phyloP scores from a whole-genome alignment of 352 stramenopile species.

The Vaucheria bursata region DNA sequence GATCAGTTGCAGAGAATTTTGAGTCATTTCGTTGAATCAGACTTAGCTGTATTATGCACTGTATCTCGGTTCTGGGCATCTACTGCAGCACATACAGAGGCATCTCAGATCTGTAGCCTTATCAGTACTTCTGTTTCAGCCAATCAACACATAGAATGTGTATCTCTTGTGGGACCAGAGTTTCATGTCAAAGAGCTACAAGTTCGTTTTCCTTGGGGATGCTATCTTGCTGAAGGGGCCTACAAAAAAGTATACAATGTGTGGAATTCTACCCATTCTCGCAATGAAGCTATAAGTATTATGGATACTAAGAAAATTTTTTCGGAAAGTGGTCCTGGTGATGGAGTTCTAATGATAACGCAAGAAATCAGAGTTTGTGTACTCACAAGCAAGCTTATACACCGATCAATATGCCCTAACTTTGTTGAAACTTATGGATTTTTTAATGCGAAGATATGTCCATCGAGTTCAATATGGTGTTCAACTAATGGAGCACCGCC shows the following conservation, averaged over 20 bases:
- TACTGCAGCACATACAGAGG: background rate
- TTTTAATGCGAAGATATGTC: conserved; percentile 10
- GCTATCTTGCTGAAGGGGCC: conserved; percentile 28
- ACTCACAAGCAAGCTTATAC: conserved; percentile 21
- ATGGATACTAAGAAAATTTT: conserved; percentile 18
- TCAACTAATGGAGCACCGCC: background rate
- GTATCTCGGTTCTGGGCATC: background rate
- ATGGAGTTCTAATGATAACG: conserved; percentile 4
- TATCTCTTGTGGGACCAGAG: background rate
- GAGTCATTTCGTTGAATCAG: background rate
- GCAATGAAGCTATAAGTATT: conserved; percentile 28
- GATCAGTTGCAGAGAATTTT: background rate
- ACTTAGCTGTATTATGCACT: background rate
- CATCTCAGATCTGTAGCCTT: background rate
- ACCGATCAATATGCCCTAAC: conserved; percentile 34
- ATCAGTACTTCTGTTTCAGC: background rate
- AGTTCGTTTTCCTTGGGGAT: conserved; percentile 23
- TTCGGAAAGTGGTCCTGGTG: conserved; percentile 15
- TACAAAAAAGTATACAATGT: conserved; percentile 39
- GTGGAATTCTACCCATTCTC: conserved; percentile 11
- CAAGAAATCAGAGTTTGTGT: conserved; percentile 38
- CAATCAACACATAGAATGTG: background rate
- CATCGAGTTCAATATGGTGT: too few relatives aligned
- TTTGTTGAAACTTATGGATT: conserved; percentile 42
- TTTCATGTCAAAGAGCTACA: conserved; percentile 3